Evolutionary conservation across 1,284 basidiomycete genomes (phyloP).

Genomic region (Abortiporus biennis): DNA sequence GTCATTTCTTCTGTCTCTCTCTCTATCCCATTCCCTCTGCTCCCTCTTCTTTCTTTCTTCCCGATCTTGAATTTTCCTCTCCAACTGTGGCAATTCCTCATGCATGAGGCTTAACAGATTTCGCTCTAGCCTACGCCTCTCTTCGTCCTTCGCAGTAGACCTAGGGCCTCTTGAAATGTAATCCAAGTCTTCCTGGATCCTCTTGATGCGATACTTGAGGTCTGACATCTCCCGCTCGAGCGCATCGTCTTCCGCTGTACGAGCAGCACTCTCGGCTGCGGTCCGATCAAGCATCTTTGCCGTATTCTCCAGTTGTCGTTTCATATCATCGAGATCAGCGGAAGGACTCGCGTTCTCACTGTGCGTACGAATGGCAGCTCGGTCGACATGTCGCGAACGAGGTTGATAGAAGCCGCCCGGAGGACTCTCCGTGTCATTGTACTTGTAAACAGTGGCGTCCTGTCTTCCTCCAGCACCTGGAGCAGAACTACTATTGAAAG

Average conservation of each 20-base stretch:
- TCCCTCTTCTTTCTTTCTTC: constrained; percentile 76
- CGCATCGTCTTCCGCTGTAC: constrained; percentile 79
- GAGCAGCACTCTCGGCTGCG: constrained; percentile 51
- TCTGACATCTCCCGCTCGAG: constrained; percentile 90
- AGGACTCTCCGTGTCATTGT: constrained; percentile 56
- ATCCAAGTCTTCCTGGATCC: constrained; percentile 92
- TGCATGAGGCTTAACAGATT: constrained; percentile 87
- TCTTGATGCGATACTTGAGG: constrained; percentile 79
- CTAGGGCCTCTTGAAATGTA: constrained; percentile 80
- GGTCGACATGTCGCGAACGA: constrained; percentile 84
- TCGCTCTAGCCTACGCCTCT: constrained; percentile 83
- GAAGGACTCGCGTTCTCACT: constrained; percentile 67
- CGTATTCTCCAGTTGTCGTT: constrained; percentile 79
- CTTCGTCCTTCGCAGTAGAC: constrained; percentile 75
- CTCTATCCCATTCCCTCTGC: constrained; percentile 71
- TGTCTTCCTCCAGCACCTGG: constrained; percentile 56
- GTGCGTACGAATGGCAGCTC: constrained; percentile 74
- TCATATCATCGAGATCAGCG: constrained; percentile 81
- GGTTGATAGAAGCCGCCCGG: constrained; percentile 75
- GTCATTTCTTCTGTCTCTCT: constrained; percentile 85
- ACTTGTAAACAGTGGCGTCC: constrained; percentile 93
- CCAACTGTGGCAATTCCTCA: constrained; percentile 88
- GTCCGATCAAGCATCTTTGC: constrained; percentile 78
- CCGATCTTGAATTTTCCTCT: constrained; percentile 77
- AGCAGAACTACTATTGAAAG: constrained; percentile 54